These are phyloP conservation scores for Polyporus arcularius DNA, from an alignment of 768 basidiomycete genomes.

Conservation along the genomic window DNA sequence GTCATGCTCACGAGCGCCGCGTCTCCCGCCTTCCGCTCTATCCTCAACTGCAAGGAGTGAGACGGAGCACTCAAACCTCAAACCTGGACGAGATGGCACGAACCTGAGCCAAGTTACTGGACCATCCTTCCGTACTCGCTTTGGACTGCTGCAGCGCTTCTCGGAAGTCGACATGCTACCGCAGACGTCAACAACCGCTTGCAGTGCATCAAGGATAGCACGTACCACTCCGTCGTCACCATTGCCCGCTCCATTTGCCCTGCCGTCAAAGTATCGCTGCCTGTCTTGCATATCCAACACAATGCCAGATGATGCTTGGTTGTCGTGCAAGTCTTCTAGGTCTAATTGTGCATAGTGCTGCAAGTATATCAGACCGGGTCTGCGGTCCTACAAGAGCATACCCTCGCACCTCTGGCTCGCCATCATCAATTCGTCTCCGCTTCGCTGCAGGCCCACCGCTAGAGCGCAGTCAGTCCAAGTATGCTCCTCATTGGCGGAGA, in stretches of 20 bases:
- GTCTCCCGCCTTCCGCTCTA: conserved; percentile 69
- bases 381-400: background rate
- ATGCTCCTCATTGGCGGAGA: background rate
- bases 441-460: conserved; percentile 62
- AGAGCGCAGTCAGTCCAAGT: background rate
- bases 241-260: conserved; percentile 24
- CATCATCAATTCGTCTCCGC: conserved; percentile 51
- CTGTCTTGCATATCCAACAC: conserved; percentile 86
- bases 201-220: background rate
- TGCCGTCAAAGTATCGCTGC: conserved; percentile 79
- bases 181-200: background rate
- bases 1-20: conserved; percentile 75
- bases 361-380: background rate
- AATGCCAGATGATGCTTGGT: conserved; percentile 66
- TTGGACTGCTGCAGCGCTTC: conserved; percentile 50
- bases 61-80: background rate
- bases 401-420: conserved; percentile 42
- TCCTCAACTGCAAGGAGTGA: conserved; percentile 49
- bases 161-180: conserved; percentile 49
- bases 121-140: conserved; percentile 56
- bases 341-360: conserved; percentile 64
- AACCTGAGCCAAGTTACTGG: conserved; percentile 57
- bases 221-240: conserved; percentile 26
- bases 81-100: conserved; percentile 14
- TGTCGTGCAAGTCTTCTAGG: conserved; percentile 80